Conservation (phyloP, 2,329 filamentous ascomycete species). For the Dactylella cylindrospora region DNA sequence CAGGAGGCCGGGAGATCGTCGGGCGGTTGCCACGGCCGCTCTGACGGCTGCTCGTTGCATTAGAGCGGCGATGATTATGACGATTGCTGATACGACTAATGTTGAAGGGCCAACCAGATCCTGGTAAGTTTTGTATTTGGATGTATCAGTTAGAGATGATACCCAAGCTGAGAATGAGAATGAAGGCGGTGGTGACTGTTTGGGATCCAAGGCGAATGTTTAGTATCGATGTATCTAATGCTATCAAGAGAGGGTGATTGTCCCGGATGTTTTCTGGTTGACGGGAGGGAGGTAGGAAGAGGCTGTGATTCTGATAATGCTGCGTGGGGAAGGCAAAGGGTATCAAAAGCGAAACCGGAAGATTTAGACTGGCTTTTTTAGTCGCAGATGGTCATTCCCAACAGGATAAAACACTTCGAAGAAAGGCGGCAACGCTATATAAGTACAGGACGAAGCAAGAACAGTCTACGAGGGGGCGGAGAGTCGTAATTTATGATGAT, state of each 20-base stretch:
- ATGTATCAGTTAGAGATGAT: slow-evolving; percentile 29
- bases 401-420: too few species aligned
- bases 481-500: too few species aligned
- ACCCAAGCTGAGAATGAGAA: slow-evolving; percentile 36
- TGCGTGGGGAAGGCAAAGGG: too few species aligned
- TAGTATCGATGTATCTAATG: neutral
- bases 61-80: slow-evolving; percentile 32
- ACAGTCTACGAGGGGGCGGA: too few species aligned
- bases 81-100: slow-evolving; percentile 32
- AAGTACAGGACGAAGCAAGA: too few species aligned
- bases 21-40: slow-evolving; percentile 39
- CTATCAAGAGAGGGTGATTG: neutral
- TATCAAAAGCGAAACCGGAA: too few species aligned
- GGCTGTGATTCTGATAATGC: too few species aligned
- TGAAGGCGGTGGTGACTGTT: slow-evolving; percentile 24
- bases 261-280: slow-evolving; percentile 11
- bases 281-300: neutral
- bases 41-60: slow-evolving; percentile 45
- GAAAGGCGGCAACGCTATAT: too few species aligned
- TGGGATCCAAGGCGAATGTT: slow-evolving; percentile 42
- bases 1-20: slow-evolving; percentile 36
- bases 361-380: too few species aligned
- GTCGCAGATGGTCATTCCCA: too few species aligned
- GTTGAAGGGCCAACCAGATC: slow-evolving; percentile 19
- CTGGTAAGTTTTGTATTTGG: slow-evolving; percentile 10